A percentile compares a stretch with the other conserved stretches of the same genome.
Evolutionary conservation across 108 stramenopile species (phyloP).

Genomic region (Bacterosira constricta): DNA sequence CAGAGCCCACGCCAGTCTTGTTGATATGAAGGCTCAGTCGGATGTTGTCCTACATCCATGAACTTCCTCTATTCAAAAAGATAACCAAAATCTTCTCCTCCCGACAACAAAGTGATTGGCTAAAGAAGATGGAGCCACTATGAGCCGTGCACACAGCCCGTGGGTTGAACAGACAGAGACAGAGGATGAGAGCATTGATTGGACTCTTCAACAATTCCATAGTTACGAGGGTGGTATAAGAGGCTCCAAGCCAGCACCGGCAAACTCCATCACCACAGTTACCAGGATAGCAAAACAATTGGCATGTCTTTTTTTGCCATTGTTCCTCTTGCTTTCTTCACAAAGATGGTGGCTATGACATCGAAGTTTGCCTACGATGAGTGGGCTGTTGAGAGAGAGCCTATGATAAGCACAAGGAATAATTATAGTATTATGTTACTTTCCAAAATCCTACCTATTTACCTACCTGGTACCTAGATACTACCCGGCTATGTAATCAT

Average conservation of each 20-base stretch:
- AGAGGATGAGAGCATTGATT: background rate
- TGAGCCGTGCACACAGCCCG: background rate
- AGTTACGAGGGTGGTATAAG: background rate
- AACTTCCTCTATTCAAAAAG: background rate
- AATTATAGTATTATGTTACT: too few species aligned
- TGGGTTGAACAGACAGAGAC: slow-evolving; percentile 14
- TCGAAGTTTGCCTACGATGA: too few species aligned
- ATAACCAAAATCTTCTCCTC: background rate
- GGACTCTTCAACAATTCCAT: background rate
- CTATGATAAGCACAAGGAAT: too few species aligned
- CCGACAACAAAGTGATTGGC: background rate
- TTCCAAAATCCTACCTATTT: too few species aligned
- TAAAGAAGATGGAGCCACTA: slow-evolving; percentile 5
- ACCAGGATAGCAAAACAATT: background rate
- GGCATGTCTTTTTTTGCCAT: too few species aligned
- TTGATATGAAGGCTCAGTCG: background rate
- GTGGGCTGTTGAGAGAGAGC: too few species aligned
- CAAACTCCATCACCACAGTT: background rate
- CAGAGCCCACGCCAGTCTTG: too few species aligned
- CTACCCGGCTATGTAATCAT: too few species aligned
- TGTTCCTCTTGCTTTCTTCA: too few species aligned
- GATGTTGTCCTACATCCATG: slow-evolving; percentile 6
- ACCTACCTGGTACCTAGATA: too few species aligned
- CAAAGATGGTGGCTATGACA: too few species aligned
- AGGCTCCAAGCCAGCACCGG: background rate